These are phyloP conservation scores for Lentinula guzmanii DNA, from an alignment of 768 basidiomycete genomes.

Conservation along the genomic window DNA sequence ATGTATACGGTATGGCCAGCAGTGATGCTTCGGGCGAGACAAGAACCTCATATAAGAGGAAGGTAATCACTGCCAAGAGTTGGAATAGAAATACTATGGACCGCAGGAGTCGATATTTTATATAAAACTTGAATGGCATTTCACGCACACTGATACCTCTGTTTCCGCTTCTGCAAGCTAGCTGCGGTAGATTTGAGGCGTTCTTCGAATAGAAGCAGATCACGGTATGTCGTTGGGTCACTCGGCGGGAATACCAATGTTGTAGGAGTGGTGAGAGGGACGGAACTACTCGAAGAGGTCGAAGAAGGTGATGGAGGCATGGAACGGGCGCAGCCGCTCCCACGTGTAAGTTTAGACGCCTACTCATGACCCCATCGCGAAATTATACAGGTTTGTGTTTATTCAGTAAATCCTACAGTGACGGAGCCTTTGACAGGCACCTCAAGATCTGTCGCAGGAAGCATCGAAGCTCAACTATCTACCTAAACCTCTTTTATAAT, in stretches of 20 bases:
- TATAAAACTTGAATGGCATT: conserved; percentile 9
- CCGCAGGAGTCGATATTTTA: conserved; percentile 7
- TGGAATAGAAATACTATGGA: conserved; percentile 69
- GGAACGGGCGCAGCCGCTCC: neutral
- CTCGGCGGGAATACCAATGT: conserved; percentile 47
- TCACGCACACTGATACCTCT: conserved; percentile 72
- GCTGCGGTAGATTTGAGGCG: conserved; percentile 91
- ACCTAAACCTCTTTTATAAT: too few relatives aligned
- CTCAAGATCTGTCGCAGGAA: too few relatives aligned
- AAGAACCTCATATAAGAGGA: conserved; percentile 73
- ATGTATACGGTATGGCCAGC: conserved; percentile 56
- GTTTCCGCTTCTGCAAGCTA: conserved; percentile 71
- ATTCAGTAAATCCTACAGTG: too few relatives aligned
- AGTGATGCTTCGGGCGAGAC: conserved; percentile 58
- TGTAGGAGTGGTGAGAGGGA: conserved; percentile 27
- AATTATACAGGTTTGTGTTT: too few relatives aligned
- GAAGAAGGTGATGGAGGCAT: neutral
- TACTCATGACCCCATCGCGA: too few relatives aligned
- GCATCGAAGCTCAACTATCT: too few relatives aligned
- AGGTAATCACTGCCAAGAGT: conserved; percentile 58
- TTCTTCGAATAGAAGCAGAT: conserved; percentile 91
- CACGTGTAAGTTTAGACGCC: neutral
- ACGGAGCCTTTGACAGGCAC: too few relatives aligned
- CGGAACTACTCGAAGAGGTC: neutral
- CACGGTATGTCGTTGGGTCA: conserved; percentile 77